Base-by-base conservation (phyloP, 805 yeast species). In the Kurtzmaniella cleridarum region DNA sequence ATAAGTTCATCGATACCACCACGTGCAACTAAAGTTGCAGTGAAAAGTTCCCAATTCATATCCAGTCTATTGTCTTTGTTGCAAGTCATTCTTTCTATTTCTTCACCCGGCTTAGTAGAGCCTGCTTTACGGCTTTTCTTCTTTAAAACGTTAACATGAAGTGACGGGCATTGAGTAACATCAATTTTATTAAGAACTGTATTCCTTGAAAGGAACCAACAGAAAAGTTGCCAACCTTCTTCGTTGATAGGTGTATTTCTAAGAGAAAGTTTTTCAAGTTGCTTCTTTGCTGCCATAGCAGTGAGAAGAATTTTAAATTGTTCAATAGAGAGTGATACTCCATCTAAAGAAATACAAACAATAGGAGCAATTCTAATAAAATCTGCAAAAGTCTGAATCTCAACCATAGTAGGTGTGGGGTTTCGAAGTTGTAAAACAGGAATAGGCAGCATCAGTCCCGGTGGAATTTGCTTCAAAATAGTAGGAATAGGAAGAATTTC, bases 401-500 rank as follows among this genome's bases (percentile, higher is more conserved):
- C 98, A 46, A 91, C 81, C 66, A 87, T 64, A 0, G 96, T 85
- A 1, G 98, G 98, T 38, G 78, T 71, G n/a, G 96, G 95, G 53
- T 90, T 90, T 51, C 85, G 66, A 42, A 91, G 66, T 51, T 83
- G 87, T 41, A 90, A 57, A 3, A 76, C 55, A 5, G 86, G 79
- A 17, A 90, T 59, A 3, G 96, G 95, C 1, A 85, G 80, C 34
- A 81, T 73, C 23, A 88, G 79, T 16, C 84, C 87, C 52, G 79
- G 80, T 1, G 86, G 85, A 44, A 90, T 72, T 41, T 68, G 73
- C 52, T 84, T 83, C 48, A 86, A 54, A 5, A 91, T 88, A 2
- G 95, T 90, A 2, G 95, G 91, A 36, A 90, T 90, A 2, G 98
- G 97, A 44, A 90, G 59, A 41, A 90, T 90, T 53, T 90, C 97